Conservation (phyloP, 2,329 filamentous ascomycete species). For the Cytospora piceae region DNA sequence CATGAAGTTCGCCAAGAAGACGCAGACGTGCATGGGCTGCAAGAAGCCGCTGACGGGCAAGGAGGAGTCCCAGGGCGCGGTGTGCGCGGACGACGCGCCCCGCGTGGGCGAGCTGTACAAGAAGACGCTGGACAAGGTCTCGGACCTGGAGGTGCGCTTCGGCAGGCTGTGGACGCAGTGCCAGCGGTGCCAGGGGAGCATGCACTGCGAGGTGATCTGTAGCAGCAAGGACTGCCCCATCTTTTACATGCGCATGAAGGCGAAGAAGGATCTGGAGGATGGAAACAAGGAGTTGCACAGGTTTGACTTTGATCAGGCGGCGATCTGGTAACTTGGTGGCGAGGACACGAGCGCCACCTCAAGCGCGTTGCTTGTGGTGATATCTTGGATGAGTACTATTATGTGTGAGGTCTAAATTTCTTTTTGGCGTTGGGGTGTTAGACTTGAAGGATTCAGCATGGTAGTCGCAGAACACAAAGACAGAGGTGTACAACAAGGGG, state of each 20-base stretch:
- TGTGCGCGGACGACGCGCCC: constrained; percentile 83
- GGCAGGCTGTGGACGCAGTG: constrained; percentile 96
- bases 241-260: constrained; percentile 99
- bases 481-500: neutral
- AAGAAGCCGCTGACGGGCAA: constrained; percentile 89
- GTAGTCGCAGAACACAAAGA: constrained; percentile 1
- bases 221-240: constrained; percentile 96
- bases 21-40: constrained; percentile 97
- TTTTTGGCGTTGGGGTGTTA: neutral
- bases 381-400: neutral
- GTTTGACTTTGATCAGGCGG: constrained; percentile 84
- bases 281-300: constrained; percentile 84
- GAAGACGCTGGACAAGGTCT: constrained; percentile 84
- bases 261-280: constrained; percentile 98
- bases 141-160: constrained; percentile 91
- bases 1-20: constrained; percentile 99
- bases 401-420: neutral
- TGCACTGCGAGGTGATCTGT: constrained; percentile 98
- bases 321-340: constrained; percentile 53
- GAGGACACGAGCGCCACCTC: neutral
- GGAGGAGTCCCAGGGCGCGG: constrained; percentile 80
- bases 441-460: neutral
- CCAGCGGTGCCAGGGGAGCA: constrained; percentile 94
- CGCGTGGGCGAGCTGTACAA: constrained; percentile 92
- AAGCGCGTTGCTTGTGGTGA: neutral